Percentiles rank a stretch among this genome's conserved stretches.
These are phyloP conservation scores for Wickerhamomyces ciferrii DNA, from an alignment of 805 yeast species.

Conservation along the genomic window DNA sequence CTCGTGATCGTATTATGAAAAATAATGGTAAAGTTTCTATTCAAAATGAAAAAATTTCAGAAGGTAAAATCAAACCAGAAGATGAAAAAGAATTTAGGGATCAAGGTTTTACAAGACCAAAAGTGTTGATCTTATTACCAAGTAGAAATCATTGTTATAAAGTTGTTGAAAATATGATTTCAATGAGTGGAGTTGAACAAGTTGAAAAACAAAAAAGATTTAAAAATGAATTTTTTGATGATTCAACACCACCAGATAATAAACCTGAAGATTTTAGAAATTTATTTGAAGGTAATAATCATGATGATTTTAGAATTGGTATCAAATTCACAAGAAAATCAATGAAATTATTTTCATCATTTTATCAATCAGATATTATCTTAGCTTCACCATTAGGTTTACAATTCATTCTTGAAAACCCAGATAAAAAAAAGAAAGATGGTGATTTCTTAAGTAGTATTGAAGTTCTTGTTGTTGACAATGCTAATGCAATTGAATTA, in stretches of 20 bases:
- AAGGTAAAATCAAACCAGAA: constrained; percentile 28
- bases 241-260: constrained; percentile 34
- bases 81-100: constrained; percentile 68
- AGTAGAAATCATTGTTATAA: constrained; percentile 75
- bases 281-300: constrained; percentile 81
- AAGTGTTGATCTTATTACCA: constrained; percentile 76
- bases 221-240: constrained; percentile 58
- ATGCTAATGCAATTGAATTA: constrained; percentile 80
- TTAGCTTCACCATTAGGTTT: constrained; percentile 91
- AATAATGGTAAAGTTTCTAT: constrained; percentile 56
- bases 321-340: constrained; percentile 85
- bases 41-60: constrained; percentile 34
- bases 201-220: constrained; percentile 80
- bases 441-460: constrained; percentile 85
- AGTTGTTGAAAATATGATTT: constrained; percentile 56
- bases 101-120: constrained; percentile 95
- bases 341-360: constrained; percentile 75
- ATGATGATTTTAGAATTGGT: constrained; percentile 91
- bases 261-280: constrained; percentile 84
- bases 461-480: constrained; percentile 76
- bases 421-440: constrained; percentile 51
- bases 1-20: constrained; percentile 79
- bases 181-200: constrained; percentile 62
- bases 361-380: constrained; percentile 80
- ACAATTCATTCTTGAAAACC: constrained; percentile 68